Conservation (phyloP, 2,329 filamentous ascomycete species). For the Amphichorda felina region DNA sequence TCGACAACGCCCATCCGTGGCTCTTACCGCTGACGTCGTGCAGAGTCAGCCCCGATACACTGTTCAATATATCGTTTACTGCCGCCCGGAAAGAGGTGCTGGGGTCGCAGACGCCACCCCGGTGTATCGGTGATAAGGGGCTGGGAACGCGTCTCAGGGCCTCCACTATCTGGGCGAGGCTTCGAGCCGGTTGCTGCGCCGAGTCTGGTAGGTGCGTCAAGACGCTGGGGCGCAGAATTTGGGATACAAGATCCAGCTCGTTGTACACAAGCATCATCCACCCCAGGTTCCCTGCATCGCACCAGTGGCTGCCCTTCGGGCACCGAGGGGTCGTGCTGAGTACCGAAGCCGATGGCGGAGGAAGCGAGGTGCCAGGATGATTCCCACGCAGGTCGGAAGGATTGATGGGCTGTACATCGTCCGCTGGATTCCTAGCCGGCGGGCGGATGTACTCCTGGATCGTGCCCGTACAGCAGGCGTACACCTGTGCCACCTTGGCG, state of each 20-base stretch:
- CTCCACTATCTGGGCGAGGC: constrained; percentile 32
- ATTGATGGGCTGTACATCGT: constrained; percentile 8
- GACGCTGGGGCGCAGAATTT: constrained; percentile 12
- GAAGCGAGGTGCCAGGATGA: constrained; percentile 6
- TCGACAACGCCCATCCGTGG: constrained; percentile 37
- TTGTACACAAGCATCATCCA: constrained; percentile 41
- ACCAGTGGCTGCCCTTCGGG: constrained; percentile 34
- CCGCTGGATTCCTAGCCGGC: constrained; percentile 10
- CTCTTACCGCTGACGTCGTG: constrained; percentile 33
- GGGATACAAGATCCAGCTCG: constrained; percentile 30
- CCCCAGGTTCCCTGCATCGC: constrained; percentile 39
- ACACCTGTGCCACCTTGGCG: constrained; percentile 38
- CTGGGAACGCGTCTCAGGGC: constrained; percentile 29
- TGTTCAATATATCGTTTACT: constrained; percentile 38
- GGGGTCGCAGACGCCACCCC: constrained; percentile 36
- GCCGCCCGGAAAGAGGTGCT: constrained; percentile 31
- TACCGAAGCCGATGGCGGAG: constrained; percentile 8
- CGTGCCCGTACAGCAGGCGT: constrained; percentile 28
- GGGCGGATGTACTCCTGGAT: constrained; percentile 32
- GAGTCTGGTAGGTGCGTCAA: constrained; percentile 4
- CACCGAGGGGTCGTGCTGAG: constrained; percentile 31
- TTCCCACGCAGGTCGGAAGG: constrained; percentile 9
- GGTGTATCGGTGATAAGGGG: constrained; percentile 26
- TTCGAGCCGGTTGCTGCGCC: constrained; percentile 18
- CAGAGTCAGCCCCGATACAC: constrained; percentile 34